Base-by-base conservation (phyloP, 129 eudicot species). In the Flaveria linearis region DNA sequence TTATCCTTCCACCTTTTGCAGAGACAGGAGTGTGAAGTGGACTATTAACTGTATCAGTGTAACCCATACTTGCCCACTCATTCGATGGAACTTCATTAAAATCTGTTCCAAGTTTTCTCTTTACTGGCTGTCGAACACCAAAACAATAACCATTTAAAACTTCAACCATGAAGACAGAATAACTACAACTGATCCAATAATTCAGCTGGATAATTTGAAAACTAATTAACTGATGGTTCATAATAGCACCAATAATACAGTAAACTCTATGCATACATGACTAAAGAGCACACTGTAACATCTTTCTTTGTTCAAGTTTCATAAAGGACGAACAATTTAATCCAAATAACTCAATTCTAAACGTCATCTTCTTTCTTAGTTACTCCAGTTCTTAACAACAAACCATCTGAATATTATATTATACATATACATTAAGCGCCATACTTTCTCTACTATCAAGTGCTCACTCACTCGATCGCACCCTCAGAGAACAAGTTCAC, bases 1-100 rank as follows among this genome's bases (percentile, higher is more conserved):
- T 50, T 64, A 58, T 33, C 68, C 85, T 85, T 79, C 87, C 89
- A 10, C 91, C 92, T 86, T 91, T 91, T 62, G 73, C 78, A 64
- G 98, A 94, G 65, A 91, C 88, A 22, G 99, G 97, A 69, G 97
- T 91, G 66, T 76, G 86, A 68, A 86, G 71, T 64, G 97, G 90
- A 81, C 96, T 94, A 73, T 77, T 89, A 63, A 78, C 72, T 65
- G 76, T 80, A 72, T 80, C 83, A 22, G 77, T 73, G 75, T 71
- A 75, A 18, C 87, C 89, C 51, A 84, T 77, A 76, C 78, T 86
- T 10, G 84, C 76, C 91, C 88, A 76, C 49, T 87, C 88, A 77
- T 85, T 88, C 23, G 92, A 76, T 28, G 82, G 88, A 78, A 78
- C 84, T 75, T 87, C 91, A 78, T 73, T 82, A 50, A 68, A 79